Percentiles rank a stretch among this genome's conserved stretches.
Conservation (phyloP, 2,329 filamentous ascomycete genomes). For the Laburnicola sp. region DNA sequence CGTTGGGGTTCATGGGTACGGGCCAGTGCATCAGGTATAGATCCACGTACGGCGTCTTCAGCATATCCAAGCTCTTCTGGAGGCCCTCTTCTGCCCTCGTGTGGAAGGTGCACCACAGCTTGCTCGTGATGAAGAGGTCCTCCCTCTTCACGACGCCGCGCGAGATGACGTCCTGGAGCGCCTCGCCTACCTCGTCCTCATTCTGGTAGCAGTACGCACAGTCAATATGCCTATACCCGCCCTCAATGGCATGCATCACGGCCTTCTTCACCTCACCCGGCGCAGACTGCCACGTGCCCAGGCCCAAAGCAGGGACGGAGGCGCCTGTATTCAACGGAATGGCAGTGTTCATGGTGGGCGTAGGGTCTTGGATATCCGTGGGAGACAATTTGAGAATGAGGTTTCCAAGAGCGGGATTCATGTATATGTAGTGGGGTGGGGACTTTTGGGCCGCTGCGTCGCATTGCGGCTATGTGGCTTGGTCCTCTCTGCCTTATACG, state of each 20-base stretch:
- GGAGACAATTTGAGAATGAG: constrained; percentile 46
- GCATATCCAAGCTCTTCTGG: constrained; percentile 70
- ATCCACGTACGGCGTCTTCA: constrained; percentile 81
- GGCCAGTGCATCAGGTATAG: constrained; percentile 85
- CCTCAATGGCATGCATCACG: constrained; percentile 52
- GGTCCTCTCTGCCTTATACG: constrained; percentile 4
- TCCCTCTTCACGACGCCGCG: constrained; percentile 71
- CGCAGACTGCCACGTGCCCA: constrained; percentile 47
- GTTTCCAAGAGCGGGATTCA: constrained; percentile 46
- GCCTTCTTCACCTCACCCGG: constrained; percentile 54
- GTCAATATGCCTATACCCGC: constrained; percentile 63
- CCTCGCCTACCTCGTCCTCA: constrained; percentile 80
- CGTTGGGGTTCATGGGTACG: constrained; percentile 76
- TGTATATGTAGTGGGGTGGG: constrained; percentile 39
- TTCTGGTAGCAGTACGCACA: constrained; percentile 78
- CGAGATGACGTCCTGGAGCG: constrained; percentile 71
- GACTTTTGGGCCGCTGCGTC: neutral
- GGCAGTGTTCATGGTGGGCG: constrained; percentile 46
- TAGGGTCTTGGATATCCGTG: constrained; percentile 40
- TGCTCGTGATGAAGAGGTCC: constrained; percentile 82
- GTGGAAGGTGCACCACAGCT: constrained; percentile 83
- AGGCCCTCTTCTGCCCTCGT: constrained; percentile 69
- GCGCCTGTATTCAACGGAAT: constrained; percentile 47
- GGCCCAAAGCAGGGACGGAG: constrained; percentile 43
- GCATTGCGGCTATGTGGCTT: neutral